Evolutionary conservation across 2,329 filamentous ascomycete genomes (phyloP).

Genomic region (Ascochyta fabae): DNA sequence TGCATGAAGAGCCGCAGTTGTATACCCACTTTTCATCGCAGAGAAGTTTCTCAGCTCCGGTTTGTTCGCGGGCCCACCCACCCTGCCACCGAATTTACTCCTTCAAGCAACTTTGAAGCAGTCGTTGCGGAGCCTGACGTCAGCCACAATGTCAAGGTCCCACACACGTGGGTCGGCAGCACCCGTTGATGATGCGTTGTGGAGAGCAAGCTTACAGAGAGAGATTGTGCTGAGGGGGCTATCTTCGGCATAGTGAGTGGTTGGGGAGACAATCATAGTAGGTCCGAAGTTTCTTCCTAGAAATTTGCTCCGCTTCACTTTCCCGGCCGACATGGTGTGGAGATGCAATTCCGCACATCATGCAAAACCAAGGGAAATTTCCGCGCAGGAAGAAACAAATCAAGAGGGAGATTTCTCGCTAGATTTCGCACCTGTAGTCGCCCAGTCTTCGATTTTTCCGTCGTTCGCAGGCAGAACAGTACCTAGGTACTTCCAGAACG

Average conservation of each 20-base stretch:
- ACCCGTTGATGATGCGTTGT: conserved; percentile 11
- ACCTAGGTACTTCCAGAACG: conserved; percentile 13
- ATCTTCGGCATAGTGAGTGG: conserved; percentile 10
- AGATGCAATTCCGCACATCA: conserved; percentile 6
- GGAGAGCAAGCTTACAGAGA: conserved; percentile 2
- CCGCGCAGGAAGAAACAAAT: background rate
- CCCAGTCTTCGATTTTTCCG: background rate
- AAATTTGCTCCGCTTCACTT: conserved; percentile 13
- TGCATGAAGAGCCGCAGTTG: conserved; percentile 12
- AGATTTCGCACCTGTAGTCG: background rate
- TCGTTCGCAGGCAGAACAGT: background rate
- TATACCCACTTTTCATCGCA: conserved; percentile 17
- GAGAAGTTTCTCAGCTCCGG: conserved; percentile 19
- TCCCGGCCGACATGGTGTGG: conserved; percentile 16
- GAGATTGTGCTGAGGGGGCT: conserved; percentile 14
- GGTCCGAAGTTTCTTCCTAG: conserved; percentile 11
- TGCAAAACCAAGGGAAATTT: background rate
- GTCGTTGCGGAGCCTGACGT: conserved; percentile 10
- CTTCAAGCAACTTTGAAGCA: conserved; percentile 8
- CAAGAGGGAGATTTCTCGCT: background rate
- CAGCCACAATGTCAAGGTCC: conserved; percentile 2
- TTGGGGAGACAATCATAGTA: background rate
- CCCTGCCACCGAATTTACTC: conserved; percentile 6
- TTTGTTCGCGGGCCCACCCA: conserved; percentile 17
- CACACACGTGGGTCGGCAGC: conserved; percentile 18